These are phyloP conservation scores for Scedosporium minutisporum DNA, from an alignment of 2,329 filamentous ascomycete species.

Conservation along the genomic window DNA sequence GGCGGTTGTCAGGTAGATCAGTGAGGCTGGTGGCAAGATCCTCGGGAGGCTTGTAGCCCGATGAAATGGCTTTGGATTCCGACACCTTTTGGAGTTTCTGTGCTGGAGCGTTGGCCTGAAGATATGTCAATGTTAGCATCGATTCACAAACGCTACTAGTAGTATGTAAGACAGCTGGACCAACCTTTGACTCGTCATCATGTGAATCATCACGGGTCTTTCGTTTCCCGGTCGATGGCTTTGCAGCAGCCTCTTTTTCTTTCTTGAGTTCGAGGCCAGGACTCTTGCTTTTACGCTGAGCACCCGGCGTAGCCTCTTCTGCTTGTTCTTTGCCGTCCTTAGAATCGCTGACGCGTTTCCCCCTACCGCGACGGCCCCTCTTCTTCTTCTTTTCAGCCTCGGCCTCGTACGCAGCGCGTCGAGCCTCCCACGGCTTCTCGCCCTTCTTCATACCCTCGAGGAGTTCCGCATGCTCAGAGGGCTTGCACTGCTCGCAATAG, in stretches of 20 bases:
- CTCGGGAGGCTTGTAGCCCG: conserved; percentile 37
- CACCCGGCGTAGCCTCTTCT: conserved; percentile 10
- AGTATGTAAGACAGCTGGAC: neutral
- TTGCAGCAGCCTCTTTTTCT: conserved; percentile 33
- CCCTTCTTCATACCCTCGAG: conserved; percentile 69
- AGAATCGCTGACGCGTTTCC: conserved; percentile 55
- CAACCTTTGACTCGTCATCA: conserved; percentile 40
- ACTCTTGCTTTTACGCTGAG: conserved; percentile 8
- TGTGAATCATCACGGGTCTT: conserved; percentile 49
- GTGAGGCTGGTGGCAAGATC: conserved; percentile 41
- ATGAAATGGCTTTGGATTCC: conserved; percentile 33
- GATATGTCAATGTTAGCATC: neutral
- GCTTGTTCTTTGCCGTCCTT: conserved; percentile 28
- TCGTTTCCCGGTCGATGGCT: conserved; percentile 39
- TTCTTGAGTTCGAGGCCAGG: conserved; percentile 28
- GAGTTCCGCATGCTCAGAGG: conserved; percentile 72
- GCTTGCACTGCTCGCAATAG: conserved; percentile 84
- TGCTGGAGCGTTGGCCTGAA: conserved; percentile 24
- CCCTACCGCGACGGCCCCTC: conserved; percentile 52
- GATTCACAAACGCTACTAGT: neutral
- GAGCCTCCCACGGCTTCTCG: conserved; percentile 77
- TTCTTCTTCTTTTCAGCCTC: conserved; percentile 48
- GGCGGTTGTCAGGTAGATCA: conserved; percentile 54
- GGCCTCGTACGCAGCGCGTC: conserved; percentile 52
- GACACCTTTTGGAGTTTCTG: conserved; percentile 47